These are phyloP conservation scores for Zasmidium cellare DNA, from an alignment of 2,329 filamentous ascomycete species.

Conservation along the genomic window DNA sequence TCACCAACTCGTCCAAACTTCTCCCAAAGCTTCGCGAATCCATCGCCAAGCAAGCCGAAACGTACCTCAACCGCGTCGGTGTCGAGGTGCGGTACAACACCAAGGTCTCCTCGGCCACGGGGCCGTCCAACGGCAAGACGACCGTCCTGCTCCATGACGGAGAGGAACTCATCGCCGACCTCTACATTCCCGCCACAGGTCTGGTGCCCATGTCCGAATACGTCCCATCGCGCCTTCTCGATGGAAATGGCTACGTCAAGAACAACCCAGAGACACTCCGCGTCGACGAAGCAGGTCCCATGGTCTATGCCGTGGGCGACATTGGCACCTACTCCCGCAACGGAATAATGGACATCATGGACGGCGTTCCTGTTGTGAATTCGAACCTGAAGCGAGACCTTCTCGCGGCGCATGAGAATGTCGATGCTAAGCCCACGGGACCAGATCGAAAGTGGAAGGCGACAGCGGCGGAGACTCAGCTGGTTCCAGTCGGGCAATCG, in stretches of 20 bases:
- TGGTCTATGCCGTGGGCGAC: conserved; percentile 49
- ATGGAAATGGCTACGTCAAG: conserved; percentile 46
- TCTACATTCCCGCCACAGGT: conserved; percentile 54
- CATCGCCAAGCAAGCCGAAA: conserved; percentile 39
- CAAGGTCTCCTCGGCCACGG: conserved; percentile 60
- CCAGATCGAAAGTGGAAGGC: conserved; percentile 36
- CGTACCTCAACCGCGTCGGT: conserved; percentile 71
- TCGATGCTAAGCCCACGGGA: conserved; percentile 24
- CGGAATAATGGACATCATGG: conserved; percentile 38
- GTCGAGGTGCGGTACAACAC: conserved; percentile 74
- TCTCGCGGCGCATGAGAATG: conserved; percentile 22
- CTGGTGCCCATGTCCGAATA: conserved; percentile 51
- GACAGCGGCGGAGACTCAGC: conserved; percentile 32
- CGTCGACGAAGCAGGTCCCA: conserved; percentile 40
- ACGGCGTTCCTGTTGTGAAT: conserved; percentile 38
- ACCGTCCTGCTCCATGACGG: conserved; percentile 46
- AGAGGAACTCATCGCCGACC: conserved; percentile 45
- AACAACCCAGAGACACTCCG: conserved; percentile 46
- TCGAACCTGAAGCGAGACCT: conserved; percentile 48
- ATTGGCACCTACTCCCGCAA: conserved; percentile 41
- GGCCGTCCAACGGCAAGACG: conserved; percentile 43
- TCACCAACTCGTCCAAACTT: conserved; percentile 40
- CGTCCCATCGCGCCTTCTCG: conserved; percentile 48
- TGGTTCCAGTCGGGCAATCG: conserved; percentile 41
- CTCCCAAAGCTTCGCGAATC: conserved; percentile 42